These are phyloP conservation scores for Carex kokanica DNA, from an alignment of 176 grass and related monocot species.

Conservation along the genomic window DNA sequence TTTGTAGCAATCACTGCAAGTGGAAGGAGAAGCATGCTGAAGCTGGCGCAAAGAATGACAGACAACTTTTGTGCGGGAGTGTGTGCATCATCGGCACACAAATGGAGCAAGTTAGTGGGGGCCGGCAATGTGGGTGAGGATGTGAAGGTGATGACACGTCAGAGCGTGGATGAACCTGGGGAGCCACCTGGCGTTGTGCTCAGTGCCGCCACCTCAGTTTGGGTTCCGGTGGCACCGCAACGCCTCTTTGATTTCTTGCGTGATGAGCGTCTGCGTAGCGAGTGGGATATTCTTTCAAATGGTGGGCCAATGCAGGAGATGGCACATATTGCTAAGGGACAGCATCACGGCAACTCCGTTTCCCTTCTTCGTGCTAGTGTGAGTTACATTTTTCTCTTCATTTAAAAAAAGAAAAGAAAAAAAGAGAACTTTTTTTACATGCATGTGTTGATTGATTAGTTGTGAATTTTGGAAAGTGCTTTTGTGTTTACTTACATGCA, in stretches of 20 bases:
- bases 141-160: slow-evolving; percentile 65
- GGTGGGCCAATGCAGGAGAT: slow-evolving; percentile 87
- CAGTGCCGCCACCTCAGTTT: slow-evolving; percentile 82
- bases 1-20: slow-evolving; percentile 34
- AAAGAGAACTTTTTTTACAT: too few species aligned
- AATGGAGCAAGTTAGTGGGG: slow-evolving; percentile 76
- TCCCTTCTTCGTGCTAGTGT: slow-evolving; percentile 74
- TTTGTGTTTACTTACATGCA: neutral
- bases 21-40: slow-evolving; percentile 86
- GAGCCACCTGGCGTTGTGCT: slow-evolving; percentile 80
- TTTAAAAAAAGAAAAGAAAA: too few species aligned
- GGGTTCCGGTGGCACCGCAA: slow-evolving; percentile 59
- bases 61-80: slow-evolving; percentile 84
- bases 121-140: slow-evolving; percentile 60
- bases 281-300: slow-evolving; percentile 96
- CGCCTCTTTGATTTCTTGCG: slow-evolving; percentile 80
- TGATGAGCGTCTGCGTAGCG: slow-evolving; percentile 44
- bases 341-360: slow-evolving; percentile 69
- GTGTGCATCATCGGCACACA: slow-evolving; percentile 60
- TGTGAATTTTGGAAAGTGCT: neutral
- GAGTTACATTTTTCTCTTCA: slow-evolving; percentile 31
- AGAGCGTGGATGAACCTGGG: slow-evolving; percentile 77
- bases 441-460: neutral
- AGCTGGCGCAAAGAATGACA: slow-evolving; percentile 70
- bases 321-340: slow-evolving; percentile 71